Evolutionary conservation across 306 rosid genomes (phyloP), one percentile per base, ranked within the genome.

Genomic region (Dryas drummondii): DNA sequence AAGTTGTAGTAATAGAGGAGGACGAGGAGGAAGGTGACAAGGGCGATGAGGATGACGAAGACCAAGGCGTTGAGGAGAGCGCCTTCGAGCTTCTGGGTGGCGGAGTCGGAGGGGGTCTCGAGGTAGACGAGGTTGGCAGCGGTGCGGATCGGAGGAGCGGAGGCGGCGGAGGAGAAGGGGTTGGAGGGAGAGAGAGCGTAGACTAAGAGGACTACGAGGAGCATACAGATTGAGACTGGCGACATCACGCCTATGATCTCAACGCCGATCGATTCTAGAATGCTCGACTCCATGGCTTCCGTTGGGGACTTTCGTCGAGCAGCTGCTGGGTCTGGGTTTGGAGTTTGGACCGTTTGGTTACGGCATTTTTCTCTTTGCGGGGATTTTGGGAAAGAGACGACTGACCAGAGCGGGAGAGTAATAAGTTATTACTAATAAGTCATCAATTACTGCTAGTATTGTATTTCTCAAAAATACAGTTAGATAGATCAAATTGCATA

Each of bases 161-260:
- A 53, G 7, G 86, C 47, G 56, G 73, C 16, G 6, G 86, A 53
- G 5, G 89, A 60, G 47, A 81, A 53, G 44, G 96, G 80, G 59
- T 85, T 52, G 61, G 81, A 61, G 9, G 97, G 74, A 45, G 97
- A 84, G 78, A 90, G 88, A 37, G 98, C 81, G 81, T 91, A 94
- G 56, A 94, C 97, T 22, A 94, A 62, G 60, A 94, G 87, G 10
- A 94, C 98, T 0, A 94, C 98, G 2, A 91, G 87, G 61, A 91
- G 76, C 98, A 94, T 94, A 82, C 98, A 94, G 83, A 94, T 91
- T 64, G 98, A 94, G 3, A 94, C 98, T 0, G 98, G 98, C 10
- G 89, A 88, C 98, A 94, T 94, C 2, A 94, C 97, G 4, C 96
- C 98, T 56, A 91, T 91, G 65, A 94, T 91, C 73, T 94, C 98